Base-by-base conservation (phyloP, 1,139 yeast genomes). In the Nakaseomyces sp. region DNA sequence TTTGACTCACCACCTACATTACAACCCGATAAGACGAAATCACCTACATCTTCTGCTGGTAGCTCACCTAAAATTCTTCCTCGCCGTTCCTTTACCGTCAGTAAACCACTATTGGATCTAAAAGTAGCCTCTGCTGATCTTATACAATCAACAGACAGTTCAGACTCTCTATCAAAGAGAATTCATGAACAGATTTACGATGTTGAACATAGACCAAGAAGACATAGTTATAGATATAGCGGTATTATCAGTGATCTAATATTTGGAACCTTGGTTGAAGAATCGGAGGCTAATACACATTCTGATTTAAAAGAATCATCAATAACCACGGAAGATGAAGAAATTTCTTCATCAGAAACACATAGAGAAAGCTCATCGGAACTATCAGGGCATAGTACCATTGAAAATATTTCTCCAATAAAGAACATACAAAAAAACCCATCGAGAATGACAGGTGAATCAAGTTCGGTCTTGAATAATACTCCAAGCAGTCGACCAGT, bases 41-140 rank as follows among this genome's bases (percentile, higher is more conserved):
- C 47, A n/a, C 44, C 50, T 7, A 30, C 42, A 8, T 43, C 46
- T 12, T 42, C 55, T 2, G 41, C 43, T 15, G 52, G 51, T n/a
- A 46, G 45, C 20, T 51, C 58, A 8, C 56, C 58, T 5, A 51
- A 50, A 32, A 45, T 55, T 42, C 37, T 55, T 16, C 50, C 54
- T 19, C 46, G 55, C 4, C 44, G 50, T 3, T 56, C 61, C 1
- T 48, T 50, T 25, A 51, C 60, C 2, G 46, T 62, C 28, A 58
- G 65, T 42, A 55, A 61, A 40, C 66, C 66, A 17, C 59, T 62
- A 4, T 55, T 65, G 28, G 67, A 64, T 40, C 33, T 62, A 36
- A 53, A 64, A 19, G 52, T 52, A 35, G 68, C 60, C 5, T 61
- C 60, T 45, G 69, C 68, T 37, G 67, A 63, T 45, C 51, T 65